phyloP scores from a whole-genome alignment of 768 basidiomycete species.

The Kwoniella dejecticola region DNA sequence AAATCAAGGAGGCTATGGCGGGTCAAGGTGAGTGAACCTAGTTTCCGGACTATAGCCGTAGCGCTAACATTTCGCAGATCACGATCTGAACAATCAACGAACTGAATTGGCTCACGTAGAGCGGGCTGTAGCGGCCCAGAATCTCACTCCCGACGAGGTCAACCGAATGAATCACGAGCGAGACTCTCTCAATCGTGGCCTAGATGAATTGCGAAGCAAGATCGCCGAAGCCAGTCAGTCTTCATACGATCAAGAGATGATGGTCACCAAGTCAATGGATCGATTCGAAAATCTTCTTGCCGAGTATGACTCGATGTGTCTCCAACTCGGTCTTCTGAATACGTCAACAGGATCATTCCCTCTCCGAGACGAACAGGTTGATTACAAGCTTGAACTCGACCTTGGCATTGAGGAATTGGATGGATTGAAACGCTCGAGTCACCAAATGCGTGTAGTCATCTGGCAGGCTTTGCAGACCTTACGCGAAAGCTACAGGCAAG shows the following conservation, averaged over 20 bases:
- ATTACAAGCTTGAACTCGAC: slow-evolving; percentile 80
- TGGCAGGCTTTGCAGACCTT: slow-evolving; percentile 74
- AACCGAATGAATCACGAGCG: slow-evolving; percentile 86
- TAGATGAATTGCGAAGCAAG: slow-evolving; percentile 64
- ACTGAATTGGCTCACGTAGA: slow-evolving; percentile 67
- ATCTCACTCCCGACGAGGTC: slow-evolving; percentile 88
- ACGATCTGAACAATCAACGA: slow-evolving; percentile 64
- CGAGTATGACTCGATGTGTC: slow-evolving; percentile 68
- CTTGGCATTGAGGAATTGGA: slow-evolving; percentile 71
- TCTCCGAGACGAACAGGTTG: slow-evolving; percentile 58
- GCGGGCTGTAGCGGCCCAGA: slow-evolving; percentile 76
- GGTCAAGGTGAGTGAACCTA: slow-evolving; percentile 35
- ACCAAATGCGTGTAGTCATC: slow-evolving; percentile 70
- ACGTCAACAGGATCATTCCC: slow-evolving; percentile 3
- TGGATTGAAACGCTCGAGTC: slow-evolving; percentile 65
- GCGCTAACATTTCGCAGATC: slow-evolving; percentile 25
- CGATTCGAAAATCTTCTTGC: slow-evolving; percentile 80
- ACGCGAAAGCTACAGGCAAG: slow-evolving; percentile 71
- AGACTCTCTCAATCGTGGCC: slow-evolving; percentile 62
- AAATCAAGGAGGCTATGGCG: slow-evolving; percentile 57
- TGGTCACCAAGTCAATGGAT: slow-evolving; percentile 74
- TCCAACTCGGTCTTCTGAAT: slow-evolving; percentile 74
- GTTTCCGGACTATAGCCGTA: neutral
- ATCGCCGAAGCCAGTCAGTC: slow-evolving; percentile 71
- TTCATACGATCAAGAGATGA: slow-evolving; percentile 79